These are phyloP conservation scores for Sarocladium strictum DNA, from an alignment of 2,329 filamentous ascomycete genomes.

Conservation along the genomic window DNA sequence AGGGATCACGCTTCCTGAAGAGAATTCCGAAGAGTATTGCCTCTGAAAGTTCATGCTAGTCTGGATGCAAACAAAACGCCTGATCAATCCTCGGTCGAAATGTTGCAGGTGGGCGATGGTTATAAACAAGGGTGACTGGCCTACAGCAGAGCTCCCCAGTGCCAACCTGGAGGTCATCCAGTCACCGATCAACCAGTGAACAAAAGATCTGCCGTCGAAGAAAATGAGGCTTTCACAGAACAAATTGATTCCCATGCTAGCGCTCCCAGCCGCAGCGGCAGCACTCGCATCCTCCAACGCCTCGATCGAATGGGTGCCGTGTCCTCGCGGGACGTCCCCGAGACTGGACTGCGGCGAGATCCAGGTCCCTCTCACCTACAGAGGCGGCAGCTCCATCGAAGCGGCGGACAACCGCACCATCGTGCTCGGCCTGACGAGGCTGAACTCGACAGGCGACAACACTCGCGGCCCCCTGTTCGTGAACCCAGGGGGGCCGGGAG, in stretches of 20 bases:
- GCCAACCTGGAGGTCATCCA: too few species aligned
- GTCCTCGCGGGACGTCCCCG: not conserved
- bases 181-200: too few species aligned
- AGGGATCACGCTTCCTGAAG: too few species aligned
- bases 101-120: too few species aligned
- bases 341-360: not conserved
- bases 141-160: too few species aligned
- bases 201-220: too few species aligned
- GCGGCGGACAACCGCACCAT: not conserved
- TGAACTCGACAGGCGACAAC: not conserved
- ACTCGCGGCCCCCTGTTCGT: conserved; percentile 13
- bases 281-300: not conserved
- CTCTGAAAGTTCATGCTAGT: too few species aligned
- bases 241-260: not conserved
- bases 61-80: too few species aligned
- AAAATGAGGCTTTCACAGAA: too few species aligned
- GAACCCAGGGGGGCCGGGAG: conserved; percentile 19
- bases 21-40: too few species aligned
- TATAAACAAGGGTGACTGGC: too few species aligned
- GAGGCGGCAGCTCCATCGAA: not conserved
- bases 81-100: too few species aligned
- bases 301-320: not conserved
- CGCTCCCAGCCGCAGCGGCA: not conserved
- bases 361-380: not conserved
- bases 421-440: not conserved